Evolutionary conservation across 78 protist genomes (phyloP).

Genomic region (Blattamonas nauphoetae): DNA sequence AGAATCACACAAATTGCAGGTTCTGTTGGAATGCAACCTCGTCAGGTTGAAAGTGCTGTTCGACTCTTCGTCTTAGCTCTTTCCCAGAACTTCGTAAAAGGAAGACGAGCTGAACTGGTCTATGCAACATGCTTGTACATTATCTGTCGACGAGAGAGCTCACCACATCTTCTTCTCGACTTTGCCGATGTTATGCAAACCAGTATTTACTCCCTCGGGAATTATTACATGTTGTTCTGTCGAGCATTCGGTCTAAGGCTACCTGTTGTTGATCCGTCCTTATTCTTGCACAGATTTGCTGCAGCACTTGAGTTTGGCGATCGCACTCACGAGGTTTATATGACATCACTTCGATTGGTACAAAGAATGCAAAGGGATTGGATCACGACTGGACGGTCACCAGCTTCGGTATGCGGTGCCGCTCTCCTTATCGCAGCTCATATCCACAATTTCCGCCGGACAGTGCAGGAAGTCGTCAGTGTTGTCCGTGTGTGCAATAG

Average conservation of each 20-base stretch:
- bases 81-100: conserved; percentile 43
- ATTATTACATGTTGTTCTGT: conserved; percentile 47
- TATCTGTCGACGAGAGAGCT: conserved; percentile 62
- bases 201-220: conserved; percentile 63
- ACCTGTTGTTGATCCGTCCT: conserved; percentile 71
- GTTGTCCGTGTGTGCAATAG: conserved; percentile 69
- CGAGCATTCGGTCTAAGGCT: conserved; percentile 23
- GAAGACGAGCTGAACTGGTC: conserved; percentile 43
- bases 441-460: conserved; percentile 72
- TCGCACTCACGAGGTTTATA: conserved; percentile 21
- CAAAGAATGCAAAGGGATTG: conserved; percentile 85
- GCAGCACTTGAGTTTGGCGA: conserved; percentile 66
- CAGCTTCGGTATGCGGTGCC: conserved; percentile 84
- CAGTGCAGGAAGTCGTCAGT: conserved; percentile 53
- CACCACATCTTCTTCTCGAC: conserved; percentile 69
- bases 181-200: conserved; percentile 58
- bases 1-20: conserved; percentile 26
- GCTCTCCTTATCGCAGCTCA: conserved; percentile 81
- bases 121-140: conserved; percentile 74
- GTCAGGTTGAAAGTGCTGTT: conserved; percentile 38
- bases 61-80: conserved; percentile 26
- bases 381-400: conserved; percentile 77
- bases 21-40: background rate
- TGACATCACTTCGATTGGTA: conserved; percentile 67
- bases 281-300: conserved; percentile 78